Conservation (phyloP, 176 grass and related monocot species). For the Ampelocalamus luodianensis region DNA sequence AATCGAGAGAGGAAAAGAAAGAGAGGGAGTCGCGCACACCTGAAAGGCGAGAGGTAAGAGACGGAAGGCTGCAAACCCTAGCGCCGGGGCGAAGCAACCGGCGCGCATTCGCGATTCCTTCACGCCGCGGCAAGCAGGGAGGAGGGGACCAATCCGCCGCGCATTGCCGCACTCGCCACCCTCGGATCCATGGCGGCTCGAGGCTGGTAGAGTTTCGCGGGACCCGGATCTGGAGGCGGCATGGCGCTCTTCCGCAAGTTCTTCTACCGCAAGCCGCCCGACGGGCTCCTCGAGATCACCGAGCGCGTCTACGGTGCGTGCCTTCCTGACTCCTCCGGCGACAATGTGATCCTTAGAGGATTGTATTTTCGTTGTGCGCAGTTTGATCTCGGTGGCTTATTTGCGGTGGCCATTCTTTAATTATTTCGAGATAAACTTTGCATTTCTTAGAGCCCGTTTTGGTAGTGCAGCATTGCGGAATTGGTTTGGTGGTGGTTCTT, state of each 20-base stretch:
- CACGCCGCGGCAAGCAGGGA: slow-evolving; percentile 50
- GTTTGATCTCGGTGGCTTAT: background rate
- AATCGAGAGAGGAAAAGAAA: background rate
- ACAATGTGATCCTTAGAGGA: background rate
- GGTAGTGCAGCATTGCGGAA: background rate
- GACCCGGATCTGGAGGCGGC: slow-evolving; percentile 45
- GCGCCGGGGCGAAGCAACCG: slow-evolving; percentile 42
- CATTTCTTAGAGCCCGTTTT: background rate
- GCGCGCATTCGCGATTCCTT: slow-evolving; percentile 54
- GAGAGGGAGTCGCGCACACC: background rate
- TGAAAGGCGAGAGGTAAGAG: background rate
- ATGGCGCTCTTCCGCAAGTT: slow-evolving; percentile 98
- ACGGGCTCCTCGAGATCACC: slow-evolving; percentile 94
- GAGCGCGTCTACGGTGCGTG: slow-evolving; percentile 93
- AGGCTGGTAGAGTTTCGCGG: slow-evolving; percentile 18
- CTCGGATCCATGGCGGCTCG: slow-evolving; percentile 18
- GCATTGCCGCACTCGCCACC: slow-evolving; percentile 5
- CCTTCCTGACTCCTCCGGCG: background rate
- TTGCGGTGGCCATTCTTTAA: background rate
- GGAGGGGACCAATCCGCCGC: slow-evolving; percentile 36
- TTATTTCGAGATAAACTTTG: background rate
- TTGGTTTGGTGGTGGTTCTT: background rate
- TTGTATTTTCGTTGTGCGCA: background rate
- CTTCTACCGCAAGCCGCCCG: slow-evolving; percentile 97
- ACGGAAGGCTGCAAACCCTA: slow-evolving; percentile 47